Evolutionary conservation across 1,284 basidiomycete genomes (phyloP).

Genomic region (Ustilago curta): DNA sequence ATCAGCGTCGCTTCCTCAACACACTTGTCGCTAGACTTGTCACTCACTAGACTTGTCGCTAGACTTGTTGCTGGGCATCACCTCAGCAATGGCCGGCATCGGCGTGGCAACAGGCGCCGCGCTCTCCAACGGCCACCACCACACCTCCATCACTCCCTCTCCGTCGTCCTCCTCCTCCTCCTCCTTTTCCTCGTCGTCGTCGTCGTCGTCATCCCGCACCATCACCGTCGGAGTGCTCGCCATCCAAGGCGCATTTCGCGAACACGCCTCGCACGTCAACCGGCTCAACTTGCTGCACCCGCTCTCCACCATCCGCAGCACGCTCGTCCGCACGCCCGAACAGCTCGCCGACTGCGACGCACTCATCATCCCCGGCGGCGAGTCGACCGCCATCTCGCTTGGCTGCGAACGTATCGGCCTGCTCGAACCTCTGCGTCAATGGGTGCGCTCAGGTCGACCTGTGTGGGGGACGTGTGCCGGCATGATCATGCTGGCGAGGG

Average conservation of each 20-base stretch:
- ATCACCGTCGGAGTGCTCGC: conserved; percentile 73
- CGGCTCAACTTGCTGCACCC: conserved; percentile 60
- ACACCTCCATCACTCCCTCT: neutral
- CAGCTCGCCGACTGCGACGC: conserved; percentile 84
- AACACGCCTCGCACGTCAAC: conserved; percentile 82
- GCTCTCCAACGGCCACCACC: conserved; percentile 10
- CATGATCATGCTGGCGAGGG: conserved; percentile 81
- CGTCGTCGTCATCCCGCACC: conserved; percentile 3
- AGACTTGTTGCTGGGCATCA: too few species aligned
- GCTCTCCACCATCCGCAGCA: conserved; percentile 49
- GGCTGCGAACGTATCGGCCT: conserved; percentile 83
- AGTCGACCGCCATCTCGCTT: conserved; percentile 93
- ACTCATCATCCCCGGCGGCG: conserved; percentile 88
- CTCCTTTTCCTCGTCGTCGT: neutral
- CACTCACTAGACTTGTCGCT: too few species aligned
- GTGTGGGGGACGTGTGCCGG: conserved; percentile 98
- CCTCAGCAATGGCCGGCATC: conserved; percentile 33
- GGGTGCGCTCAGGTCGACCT: conserved; percentile 75
- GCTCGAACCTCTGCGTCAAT: conserved; percentile 81
- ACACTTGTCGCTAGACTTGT: too few species aligned
- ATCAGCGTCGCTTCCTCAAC: too few species aligned
- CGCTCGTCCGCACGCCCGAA: conserved; percentile 81
- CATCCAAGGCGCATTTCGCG: conserved; percentile 91
- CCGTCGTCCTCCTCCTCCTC: conserved; percentile 1
- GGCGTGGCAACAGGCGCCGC: conserved; percentile 41